Evolutionary conservation across 2,329 filamentous ascomycete species (phyloP), one percentile per base, ranked within the genome.

Genomic region (Leptographium lundbergii): DNA sequence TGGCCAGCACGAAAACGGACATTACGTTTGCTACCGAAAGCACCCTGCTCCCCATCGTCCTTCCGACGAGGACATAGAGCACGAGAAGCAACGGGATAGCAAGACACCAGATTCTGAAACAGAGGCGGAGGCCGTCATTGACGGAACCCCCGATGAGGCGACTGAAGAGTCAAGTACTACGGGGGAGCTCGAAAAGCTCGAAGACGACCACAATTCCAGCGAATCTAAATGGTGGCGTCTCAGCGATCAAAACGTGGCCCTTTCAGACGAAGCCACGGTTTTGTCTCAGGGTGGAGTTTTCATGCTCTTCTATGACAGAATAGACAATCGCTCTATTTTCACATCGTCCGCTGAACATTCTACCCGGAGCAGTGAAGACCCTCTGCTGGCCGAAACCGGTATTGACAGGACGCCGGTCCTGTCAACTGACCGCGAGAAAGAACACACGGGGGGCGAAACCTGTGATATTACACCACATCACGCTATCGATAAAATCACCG

Each of bases 281-380:
- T 74, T 94, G 56, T 79, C 77, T 2, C 86, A 95, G 65, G 85
- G 85, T 0, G 90, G 89, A 1, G 92, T 91, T 0, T 97, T 97
- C 69, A 97, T 99, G 92, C 79, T 97, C 1, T 97, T 97, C 70
- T 99, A 97, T 70, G 92, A 99, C 69, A 82, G 81, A 54, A 74
- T 87, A 27, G 83, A 87, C 60, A 71, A 77, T 0, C 73, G 69
- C 45, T 74, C 75, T 32, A 68, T 86, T 24, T 69, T 77, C 14
- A 55, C 36, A 7, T 52, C 50, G 3, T 13, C 29, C 34, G 6
- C 34, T 36, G 52, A 22, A 36, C 17, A 36, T 22, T 39, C 53
- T n/a, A 24, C 24, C 19, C 19, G n/a, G 14, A 39, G 24, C 24
- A 56, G 54, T 24, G 39, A 9, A 6, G 4, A 24, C 22, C 27